Evolutionary conservation across 2,329 filamentous ascomycete species (phyloP), one percentile per base, ranked within the genome.

Genomic region (Hypoxylon sp.): DNA sequence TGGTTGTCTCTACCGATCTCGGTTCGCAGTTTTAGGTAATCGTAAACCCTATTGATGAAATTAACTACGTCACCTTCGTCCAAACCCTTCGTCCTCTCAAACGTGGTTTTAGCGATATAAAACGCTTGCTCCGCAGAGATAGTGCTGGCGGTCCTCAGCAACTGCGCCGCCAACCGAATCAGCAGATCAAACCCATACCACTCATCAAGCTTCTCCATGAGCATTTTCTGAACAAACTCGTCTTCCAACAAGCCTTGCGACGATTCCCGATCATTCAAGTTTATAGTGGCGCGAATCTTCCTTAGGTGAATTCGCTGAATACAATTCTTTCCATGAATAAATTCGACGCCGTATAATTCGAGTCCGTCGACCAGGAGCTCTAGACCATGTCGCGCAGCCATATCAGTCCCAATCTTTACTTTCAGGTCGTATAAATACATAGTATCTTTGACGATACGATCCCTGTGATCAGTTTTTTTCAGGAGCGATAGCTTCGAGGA

Each of bases 111-210:
- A 17, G 44, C 50, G 14, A 61, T 37, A 24, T 13, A 10, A 26
- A 53, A 66, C 17, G 63, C 33, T 22, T 46, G 42, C 24, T 65
- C 56, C 10, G 55, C 55, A 11, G 56, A 5, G 13, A 33, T 3
- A 3, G 46, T 50, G 11, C 37, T 35, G 13, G 1, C 3, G 5
- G 14, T 51, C 13, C 19, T 2, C 17, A 61, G 6, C 14, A 65
- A 33, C 3, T 6, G 5, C 24, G 19, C 14, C 17, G 56, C 63
- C 10, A 56, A 13, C 9, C 44, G 33, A 3, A 56, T 56, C 17
- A 65, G 31, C 8, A 65, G 24, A 6, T 55, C 44, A 26, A 65
- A 54, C 33, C 50, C 63, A 39, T 52, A 52, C 24, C 51, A 60
- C 1, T 1, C 3, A 24, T 10, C 48, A 33, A 59, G 10, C 22